A percentile compares a stretch with the other conserved stretches of the same genome.
These are phyloP conservation scores for Amanita pallidorosea DNA, from an alignment of 768 basidiomycete genomes.

Conservation along the genomic window DNA sequence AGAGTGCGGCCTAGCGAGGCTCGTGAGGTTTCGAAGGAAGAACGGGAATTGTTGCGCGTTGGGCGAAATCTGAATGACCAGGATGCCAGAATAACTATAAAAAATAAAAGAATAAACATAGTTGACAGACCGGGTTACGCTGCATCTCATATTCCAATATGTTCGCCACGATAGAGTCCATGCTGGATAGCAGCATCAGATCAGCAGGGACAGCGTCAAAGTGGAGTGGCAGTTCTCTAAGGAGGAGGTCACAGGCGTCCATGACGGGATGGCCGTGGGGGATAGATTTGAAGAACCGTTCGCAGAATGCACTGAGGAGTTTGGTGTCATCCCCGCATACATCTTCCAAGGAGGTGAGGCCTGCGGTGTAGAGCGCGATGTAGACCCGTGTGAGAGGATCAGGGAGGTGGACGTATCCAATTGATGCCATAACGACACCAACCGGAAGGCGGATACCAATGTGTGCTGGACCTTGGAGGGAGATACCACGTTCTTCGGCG, in stretches of 20 bases:
- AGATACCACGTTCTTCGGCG: conserved; percentile 15
- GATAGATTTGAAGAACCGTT: conserved; percentile 16
- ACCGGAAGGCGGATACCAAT: conserved; percentile 18
- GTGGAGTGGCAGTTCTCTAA: conserved; percentile 17
- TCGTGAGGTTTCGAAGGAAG: conserved; percentile 2
- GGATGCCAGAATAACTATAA: no score
- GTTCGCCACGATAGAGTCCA: conserved; percentile 23
- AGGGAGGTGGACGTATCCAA: conserved; percentile 18
- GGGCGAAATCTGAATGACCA: not conserved
- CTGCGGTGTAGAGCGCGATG: conserved; percentile 30
- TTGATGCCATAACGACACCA: conserved; percentile 18
- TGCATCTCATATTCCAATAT: conserved; percentile 8
- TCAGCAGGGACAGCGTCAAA: conserved; percentile 20
- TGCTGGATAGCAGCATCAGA: conserved; percentile 22
- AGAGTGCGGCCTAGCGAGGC: not conserved
- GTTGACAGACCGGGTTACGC: not conserved
- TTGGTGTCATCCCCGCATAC: conserved; percentile 13
- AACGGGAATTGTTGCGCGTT: not conserved
- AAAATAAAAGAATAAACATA: no score
- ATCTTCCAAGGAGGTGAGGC: conserved; percentile 28
- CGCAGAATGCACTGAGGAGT: conserved; percentile 22
- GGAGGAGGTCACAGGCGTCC: conserved; percentile 21
- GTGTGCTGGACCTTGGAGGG: conserved; percentile 11
- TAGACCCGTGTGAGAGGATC: conserved; percentile 18
- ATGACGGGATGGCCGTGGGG: conserved; percentile 20